phyloP scores from a whole-genome alignment of 1,139 yeast genomes.

The Saccharomyces hybrid region DNA sequence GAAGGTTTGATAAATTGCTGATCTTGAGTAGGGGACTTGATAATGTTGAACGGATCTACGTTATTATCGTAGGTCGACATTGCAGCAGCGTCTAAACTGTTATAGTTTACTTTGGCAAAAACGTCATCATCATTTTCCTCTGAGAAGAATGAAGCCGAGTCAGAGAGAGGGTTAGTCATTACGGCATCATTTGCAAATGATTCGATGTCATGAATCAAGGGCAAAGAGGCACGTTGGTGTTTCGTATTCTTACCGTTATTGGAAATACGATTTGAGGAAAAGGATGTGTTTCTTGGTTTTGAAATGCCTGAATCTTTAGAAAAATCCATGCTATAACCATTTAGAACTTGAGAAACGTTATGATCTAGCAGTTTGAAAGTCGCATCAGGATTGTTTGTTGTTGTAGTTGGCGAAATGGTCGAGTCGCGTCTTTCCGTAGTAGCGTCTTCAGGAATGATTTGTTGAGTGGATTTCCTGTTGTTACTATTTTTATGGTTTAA shows the following conservation, averaged over 20 bases:
- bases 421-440: not conserved
- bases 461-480: not conserved
- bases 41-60: conserved; percentile 1
- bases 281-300: not conserved
- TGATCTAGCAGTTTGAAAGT: not conserved
- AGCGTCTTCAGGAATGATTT: not conserved
- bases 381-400: not conserved
- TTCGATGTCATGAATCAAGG: conserved; percentile 1
- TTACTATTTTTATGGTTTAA: conserved; percentile 9
- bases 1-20: conserved; percentile 24
- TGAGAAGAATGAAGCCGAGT: not conserved
- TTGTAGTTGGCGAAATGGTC: not conserved
- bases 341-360: conserved; percentile 20
- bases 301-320: not conserved
- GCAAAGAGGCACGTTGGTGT: not conserved
- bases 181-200: not conserved
- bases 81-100: conserved; percentile 4
- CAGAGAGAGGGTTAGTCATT: not conserved
- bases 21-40: conserved; percentile 4
- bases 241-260: not conserved
- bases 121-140: not conserved
- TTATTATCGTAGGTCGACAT: conserved; percentile 5
- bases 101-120: not conserved
- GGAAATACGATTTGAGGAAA: not conserved
- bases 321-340: conserved; percentile 22